phyloP scores from a whole-genome alignment of 768 basidiomycete species.

The Phallus indusiatus region DNA sequence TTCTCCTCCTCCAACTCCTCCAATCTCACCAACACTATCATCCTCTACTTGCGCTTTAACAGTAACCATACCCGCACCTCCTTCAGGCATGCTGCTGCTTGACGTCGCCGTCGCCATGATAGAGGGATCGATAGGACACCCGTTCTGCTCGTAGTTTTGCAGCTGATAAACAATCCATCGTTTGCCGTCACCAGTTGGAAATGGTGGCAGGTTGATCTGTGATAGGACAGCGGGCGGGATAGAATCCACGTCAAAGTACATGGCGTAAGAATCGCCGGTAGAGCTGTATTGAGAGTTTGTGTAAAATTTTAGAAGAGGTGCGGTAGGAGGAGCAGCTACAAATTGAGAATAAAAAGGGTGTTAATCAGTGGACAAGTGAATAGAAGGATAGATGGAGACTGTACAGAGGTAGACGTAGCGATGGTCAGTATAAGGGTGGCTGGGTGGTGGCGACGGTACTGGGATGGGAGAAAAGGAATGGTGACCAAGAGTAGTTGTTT shows the following conservation, averaged over 20 bases:
- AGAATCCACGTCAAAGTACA: slow-evolving; percentile 3
- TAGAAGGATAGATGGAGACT: not conserved
- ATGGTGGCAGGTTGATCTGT: not conserved
- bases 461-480: slow-evolving; percentile 3
- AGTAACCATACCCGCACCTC: no score
- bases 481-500: not conserved
- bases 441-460: not conserved
- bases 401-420: slow-evolving; percentile 1
- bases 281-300: slow-evolving; percentile 1
- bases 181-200: not conserved
- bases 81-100: no score
- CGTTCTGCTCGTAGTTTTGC: not conserved
- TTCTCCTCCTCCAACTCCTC: no score
- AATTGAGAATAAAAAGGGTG: not conserved
- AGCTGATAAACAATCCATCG: slow-evolving; percentile 3
- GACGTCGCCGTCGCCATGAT: no score
- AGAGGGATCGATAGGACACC: slow-evolving; percentile 1
- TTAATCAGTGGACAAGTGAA: not conserved
- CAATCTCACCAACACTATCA: not conserved
- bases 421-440: slow-evolving; percentile 3
- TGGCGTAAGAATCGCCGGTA: slow-evolving; percentile 2
- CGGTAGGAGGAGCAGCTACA: slow-evolving; percentile 1
- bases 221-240: not conserved
- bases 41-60: not conserved
- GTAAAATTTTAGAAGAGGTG: not conserved